Evolutionary conservation across 805 yeast species (phyloP).

Genomic region (Saccharomycopsis fodiens): DNA sequence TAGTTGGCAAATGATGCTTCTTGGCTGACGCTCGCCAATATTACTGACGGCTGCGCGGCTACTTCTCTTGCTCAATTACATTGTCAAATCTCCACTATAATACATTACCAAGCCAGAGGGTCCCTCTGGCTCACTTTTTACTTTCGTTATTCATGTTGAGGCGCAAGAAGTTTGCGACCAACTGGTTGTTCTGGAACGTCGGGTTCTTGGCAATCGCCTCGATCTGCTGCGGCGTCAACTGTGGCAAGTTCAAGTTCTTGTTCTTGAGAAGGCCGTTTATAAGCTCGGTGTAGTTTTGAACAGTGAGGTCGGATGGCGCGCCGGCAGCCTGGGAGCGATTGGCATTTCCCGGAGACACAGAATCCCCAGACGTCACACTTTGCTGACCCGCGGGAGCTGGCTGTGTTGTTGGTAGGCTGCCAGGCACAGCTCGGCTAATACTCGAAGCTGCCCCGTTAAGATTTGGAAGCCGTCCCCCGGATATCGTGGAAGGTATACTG

Average conservation of each 20-base stretch:
- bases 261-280: slow-evolving; percentile 13
- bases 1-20: no score
- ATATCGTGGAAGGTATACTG: not conserved
- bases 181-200: slow-evolving; percentile 18
- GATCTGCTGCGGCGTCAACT: slow-evolving; percentile 18
- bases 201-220: slow-evolving; percentile 16
- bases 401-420: no score
- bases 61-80: no score
- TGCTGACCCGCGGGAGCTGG: not conserved
- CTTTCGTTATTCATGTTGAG: slow-evolving; percentile 6
- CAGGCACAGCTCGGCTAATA: not conserved
- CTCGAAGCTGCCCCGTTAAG: not conserved
- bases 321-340: not conserved
- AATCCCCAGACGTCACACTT: not conserved
- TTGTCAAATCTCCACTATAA: no score
- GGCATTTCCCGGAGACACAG: not conserved
- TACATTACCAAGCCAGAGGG: no score
- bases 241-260: slow-evolving; percentile 15
- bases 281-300: slow-evolving; percentile 18
- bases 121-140: no score
- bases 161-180: slow-evolving; percentile 17
- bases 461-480: no score
- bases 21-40: no score
- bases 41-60: no score
- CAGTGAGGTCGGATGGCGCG: slow-evolving; percentile 5